Evolutionary conservation across 768 basidiomycete genomes (phyloP).

Genomic region (Gelatoporia subvermispora): DNA sequence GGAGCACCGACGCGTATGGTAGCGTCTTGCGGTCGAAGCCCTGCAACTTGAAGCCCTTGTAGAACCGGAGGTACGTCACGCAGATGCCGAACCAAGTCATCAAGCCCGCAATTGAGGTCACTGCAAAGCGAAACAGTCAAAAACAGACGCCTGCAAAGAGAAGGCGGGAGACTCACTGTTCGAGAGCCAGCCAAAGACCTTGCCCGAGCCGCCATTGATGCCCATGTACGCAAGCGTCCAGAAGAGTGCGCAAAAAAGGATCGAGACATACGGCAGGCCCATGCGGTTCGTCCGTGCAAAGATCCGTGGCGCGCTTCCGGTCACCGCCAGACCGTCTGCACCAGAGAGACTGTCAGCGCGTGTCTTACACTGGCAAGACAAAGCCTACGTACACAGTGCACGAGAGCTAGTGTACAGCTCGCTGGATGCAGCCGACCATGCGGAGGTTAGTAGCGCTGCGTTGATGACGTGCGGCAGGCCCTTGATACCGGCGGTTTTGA

Average conservation of each 20-base stretch:
- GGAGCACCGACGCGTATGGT: conserved; percentile 63
- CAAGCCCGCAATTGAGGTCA: conserved; percentile 37
- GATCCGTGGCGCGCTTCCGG: conserved; percentile 77
- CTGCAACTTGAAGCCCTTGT: conserved; percentile 73
- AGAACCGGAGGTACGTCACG: conserved; percentile 62
- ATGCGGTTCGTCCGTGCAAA: conserved; percentile 63
- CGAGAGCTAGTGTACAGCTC: conserved; percentile 87
- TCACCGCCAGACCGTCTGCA: conserved; percentile 71
- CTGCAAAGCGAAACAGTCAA: not conserved
- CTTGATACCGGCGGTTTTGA: conserved; percentile 80
- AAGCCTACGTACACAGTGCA: conserved; percentile 60
- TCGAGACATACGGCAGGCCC: conserved; percentile 73
- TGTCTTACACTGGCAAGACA: not conserved
- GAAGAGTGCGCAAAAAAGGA: conserved; percentile 64
- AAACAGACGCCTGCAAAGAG: conserved; percentile 23
- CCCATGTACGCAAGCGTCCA: conserved; percentile 77
- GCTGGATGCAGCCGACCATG: conserved; percentile 88
- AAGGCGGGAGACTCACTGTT: conserved; percentile 32
- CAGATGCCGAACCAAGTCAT: conserved; percentile 48
- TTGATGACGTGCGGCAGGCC: conserved; percentile 81
- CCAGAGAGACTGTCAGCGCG: too few species aligned
- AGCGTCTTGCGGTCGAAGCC: conserved; percentile 67
- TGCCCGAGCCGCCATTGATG: conserved; percentile 56
- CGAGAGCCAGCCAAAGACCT: conserved; percentile 76
- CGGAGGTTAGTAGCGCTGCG: conserved; percentile 78